A percentile compares a stretch with the other conserved stretches of the same genome.
Conservation (phyloP, 495 filamentous ascomycete genomes). For the Hypoxylon trugodes region DNA sequence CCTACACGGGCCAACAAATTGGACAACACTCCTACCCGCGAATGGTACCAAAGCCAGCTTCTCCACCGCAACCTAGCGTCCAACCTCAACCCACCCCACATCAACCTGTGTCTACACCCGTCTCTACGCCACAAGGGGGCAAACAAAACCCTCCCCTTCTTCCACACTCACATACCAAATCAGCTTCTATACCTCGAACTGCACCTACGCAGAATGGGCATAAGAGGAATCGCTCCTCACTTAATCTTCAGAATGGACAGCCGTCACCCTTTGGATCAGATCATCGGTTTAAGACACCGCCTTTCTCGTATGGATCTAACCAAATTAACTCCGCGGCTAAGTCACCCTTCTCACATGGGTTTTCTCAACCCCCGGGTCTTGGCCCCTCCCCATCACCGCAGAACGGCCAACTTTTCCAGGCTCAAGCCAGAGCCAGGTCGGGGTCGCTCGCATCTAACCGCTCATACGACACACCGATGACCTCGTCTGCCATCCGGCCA, state of each 20-base stretch:
- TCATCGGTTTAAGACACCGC: slow-evolving; percentile 43
- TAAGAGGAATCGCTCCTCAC: slow-evolving; percentile 40
- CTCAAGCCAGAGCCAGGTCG: slow-evolving; percentile 43
- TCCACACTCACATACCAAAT: slow-evolving; percentile 16
- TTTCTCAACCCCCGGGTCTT: slow-evolving; percentile 42
- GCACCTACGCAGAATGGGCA: slow-evolving; percentile 38
- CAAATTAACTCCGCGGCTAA: slow-evolving; percentile 40
- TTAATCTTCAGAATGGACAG: slow-evolving; percentile 35
- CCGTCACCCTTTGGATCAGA: slow-evolving; percentile 37
- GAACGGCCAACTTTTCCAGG: slow-evolving; percentile 44
- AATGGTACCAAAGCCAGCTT: slow-evolving; percentile 7
- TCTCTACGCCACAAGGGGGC: slow-evolving; percentile 22
- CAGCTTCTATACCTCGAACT: slow-evolving; percentile 26
- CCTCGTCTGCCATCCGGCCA: slow-evolving; percentile 43
- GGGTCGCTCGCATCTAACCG: slow-evolving; percentile 44
- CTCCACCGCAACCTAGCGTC: not conserved
- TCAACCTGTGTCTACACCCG: not conserved
- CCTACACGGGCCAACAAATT: slow-evolving; percentile 20
- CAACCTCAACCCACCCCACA: not conserved
- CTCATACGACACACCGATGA: slow-evolving; percentile 45
- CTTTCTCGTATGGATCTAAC: slow-evolving; percentile 41
- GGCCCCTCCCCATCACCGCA: slow-evolving; percentile 44
- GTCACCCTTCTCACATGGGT: slow-evolving; percentile 45
- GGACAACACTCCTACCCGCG: not conserved
- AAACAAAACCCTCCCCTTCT: not conserved